Evolutionary conservation across 2,329 filamentous ascomycete genomes (phyloP), one percentile per base, ranked within the genome.

Genomic region (Elsinoe batatas): DNA sequence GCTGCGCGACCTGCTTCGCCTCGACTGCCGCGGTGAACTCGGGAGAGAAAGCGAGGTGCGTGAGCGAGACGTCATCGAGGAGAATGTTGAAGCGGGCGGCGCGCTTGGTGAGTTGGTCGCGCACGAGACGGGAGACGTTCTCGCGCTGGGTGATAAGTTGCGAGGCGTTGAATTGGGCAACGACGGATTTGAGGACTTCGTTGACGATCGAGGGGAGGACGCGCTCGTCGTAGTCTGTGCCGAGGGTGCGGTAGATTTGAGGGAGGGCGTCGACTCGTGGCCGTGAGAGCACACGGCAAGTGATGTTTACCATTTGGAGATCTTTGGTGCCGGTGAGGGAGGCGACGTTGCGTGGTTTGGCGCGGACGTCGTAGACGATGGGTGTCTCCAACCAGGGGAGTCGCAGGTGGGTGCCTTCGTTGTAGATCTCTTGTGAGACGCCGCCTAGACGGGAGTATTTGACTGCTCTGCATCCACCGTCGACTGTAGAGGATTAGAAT

Each of bases 251-350:
- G 80, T 97, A 98, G 68, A 98, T 98, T 75, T 95, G 89, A 15
- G 93, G 93, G 40, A 98, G 82, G 32, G 91, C 87, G 62, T 88
- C 83, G 67, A 98, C 77, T 57, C 90, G 83, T 56, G 93, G 93
- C 65, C 90, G 80, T 58, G 91, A 96, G 54, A 98, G 87, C 58
- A 98, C 93, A 88, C 93, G 91, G 75, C 93, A 98, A 68, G 91
- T 98, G 71, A 98, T 97, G 81, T 98, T 98, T 69, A 97, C 93
- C 93, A 98, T 98, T 78, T 98, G 93, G 74, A 98, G 77, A 74
- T 98, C 93, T 79, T 98, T 98, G 68, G 93, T 98, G 64, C 93
- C 93, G 58, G 93, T 98, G 63, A 98, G 82, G 62, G 93, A 97
- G 63, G 93, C 87, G 65, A 98, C 91, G 68, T 95, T 96, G 70